phyloP scores from a whole-genome alignment of 306 rosid species.

The Abrus pulchellus region DNA sequence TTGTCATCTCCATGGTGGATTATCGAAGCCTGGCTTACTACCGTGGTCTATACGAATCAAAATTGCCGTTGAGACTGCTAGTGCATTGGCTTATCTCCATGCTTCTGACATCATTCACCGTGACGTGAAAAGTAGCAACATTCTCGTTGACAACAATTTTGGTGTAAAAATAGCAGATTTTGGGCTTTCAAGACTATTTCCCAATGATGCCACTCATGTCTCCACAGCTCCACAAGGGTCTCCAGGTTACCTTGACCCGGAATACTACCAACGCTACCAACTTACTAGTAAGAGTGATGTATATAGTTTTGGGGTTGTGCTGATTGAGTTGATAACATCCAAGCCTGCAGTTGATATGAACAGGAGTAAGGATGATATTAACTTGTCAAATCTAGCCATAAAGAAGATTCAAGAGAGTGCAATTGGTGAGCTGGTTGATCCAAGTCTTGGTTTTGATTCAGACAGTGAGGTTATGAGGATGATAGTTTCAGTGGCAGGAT shows the following conservation, averaged over 20 bases:
- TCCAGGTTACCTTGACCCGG: conserved; percentile 55
- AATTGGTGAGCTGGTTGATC: conserved; percentile 67
- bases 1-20: conserved; percentile 73
- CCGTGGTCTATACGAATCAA: conserved; percentile 58
- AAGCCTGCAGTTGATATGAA: conserved; percentile 74
- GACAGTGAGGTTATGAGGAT: conserved; percentile 57
- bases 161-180: conserved; percentile 53
- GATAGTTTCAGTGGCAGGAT: conserved; percentile 67
- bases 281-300: conserved; percentile 59
- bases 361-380: conserved; percentile 68
- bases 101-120: conserved; percentile 79
- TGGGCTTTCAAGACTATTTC: conserved; percentile 56
- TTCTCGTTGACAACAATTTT: conserved; percentile 49
- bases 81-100: conserved; percentile 75
- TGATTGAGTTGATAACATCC: conserved; percentile 74
- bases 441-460: conserved; percentile 60
- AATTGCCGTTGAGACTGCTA: conserved; percentile 77
- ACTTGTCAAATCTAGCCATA: conserved; percentile 69
- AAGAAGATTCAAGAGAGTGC: conserved; percentile 65
- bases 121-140: conserved; percentile 74
- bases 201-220: conserved; percentile 48
- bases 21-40: conserved; percentile 41
- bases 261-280: conserved; percentile 41
- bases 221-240: conserved; percentile 61
- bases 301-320: conserved; percentile 58